Evolutionary conservation across 179 eudicot species (phyloP), one percentile per base, ranked within the genome.

Genomic region (Beta lomatogona): DNA sequence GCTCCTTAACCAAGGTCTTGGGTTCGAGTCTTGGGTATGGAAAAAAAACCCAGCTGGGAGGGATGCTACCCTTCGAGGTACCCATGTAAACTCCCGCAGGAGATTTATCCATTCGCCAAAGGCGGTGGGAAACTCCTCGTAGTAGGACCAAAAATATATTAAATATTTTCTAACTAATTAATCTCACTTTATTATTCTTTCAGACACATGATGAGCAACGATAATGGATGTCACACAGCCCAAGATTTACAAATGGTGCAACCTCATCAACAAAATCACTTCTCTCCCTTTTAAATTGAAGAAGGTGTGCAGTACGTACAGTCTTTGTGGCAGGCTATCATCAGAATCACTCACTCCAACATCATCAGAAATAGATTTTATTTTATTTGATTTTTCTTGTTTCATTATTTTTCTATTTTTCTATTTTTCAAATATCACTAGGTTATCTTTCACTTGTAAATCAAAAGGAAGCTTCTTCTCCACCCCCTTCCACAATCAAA

Each of bases 241-340:
- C 82, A 88, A 9, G 93, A 90, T 66, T 74, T 95, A 90, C 97
- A 94, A 71, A 91, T 94, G 93, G 87, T 91, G 82, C 98, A 92
- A 78, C 82, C 75, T 45, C 59, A 91, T 54, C 83, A 91, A 25
- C 95, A 89, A 46, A 89, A 86, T 84, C 95, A 88, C 69, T 95
- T 92, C 88, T 78, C 93, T 19, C 92, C 87, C 87, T 93, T 86
- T 85, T 90, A 89, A 81, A 61, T 46, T 50, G 50, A 65, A 15
- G 54, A 73, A 75, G 25, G 15, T 7, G 58, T 36, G 54, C 77
- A 18, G 31, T 4, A 10, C 21, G 21, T 69, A 48, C 65, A 18
- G 28, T 14, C 19, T 21, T 55, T 69, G 72, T 41, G 76, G 53
- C 63, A 55, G 10, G 60, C 61, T 44, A 45, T 22, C 25, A 61